Evolutionary conservation across 2,329 filamentous ascomycete genomes (phyloP), one percentile per base, ranked within the genome.

Genomic region (Zalaria sp.): DNA sequence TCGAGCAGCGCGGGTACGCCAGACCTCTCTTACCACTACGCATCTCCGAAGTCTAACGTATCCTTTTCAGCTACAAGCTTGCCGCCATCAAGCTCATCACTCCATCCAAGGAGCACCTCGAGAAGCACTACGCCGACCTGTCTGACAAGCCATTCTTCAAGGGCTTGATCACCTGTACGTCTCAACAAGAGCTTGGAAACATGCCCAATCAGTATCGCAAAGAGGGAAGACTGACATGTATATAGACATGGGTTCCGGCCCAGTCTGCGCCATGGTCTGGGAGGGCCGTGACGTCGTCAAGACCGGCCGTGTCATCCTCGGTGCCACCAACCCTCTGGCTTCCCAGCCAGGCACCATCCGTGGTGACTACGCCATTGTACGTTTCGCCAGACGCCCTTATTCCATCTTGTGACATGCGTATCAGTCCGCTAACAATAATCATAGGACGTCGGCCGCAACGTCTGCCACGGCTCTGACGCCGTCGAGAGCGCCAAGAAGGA

Each of bases 401-500:
- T 11, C 25, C 25, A 32, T 25, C 11, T 25, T 18, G 18, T 18
- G 18, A 18, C 18, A 18, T 18, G 18, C 18, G 18, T 18, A 37
- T 43, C 34, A 34, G 34, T 35, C 18, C 41, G 27, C 43, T 46
- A 35, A 45, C n/a, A 34, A 37, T 31, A 40, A 45, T 7, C 29
- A 43, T 41, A 72, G 69, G 80, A 86, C 59, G 81, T 87, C 64
- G 91, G 91, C 72, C 86, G 89, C 68, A 98, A 98, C 77, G 87
- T 96, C 73, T 96, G 89, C 84, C 91, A 98, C 81, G 91, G 91
- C 66, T 95, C 87, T 69, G 91, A 98, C 78, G 80, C 76, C 65
- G 89, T 98, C 69, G 91, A 98, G 80, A 94, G 79, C 74, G 91
- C 91, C 71, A 79, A 96, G 83, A 95, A 96, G 84, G 91, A 98